phyloP scores from a whole-genome alignment of 305 asterid genomes.

The Caryopteris hybrid region DNA sequence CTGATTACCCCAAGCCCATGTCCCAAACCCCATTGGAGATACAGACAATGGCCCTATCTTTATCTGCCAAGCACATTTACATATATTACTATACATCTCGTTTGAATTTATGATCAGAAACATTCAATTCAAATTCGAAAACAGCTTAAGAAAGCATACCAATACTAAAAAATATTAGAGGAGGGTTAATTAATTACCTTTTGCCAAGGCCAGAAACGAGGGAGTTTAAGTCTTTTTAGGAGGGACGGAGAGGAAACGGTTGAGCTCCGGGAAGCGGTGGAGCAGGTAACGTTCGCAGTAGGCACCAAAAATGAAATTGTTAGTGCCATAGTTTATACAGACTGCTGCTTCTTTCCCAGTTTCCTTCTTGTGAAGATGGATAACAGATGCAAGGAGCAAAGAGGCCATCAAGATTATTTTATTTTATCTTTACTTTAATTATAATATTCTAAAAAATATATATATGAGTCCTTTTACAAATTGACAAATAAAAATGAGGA shows the following conservation, averaged over 20 bases:
- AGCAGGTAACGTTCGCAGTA: conserved; percentile 35
- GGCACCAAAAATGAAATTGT: conserved; percentile 36
- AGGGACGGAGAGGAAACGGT: conserved; percentile 33
- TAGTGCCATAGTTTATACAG: conserved; percentile 38
- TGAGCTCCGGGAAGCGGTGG: conserved; percentile 36
- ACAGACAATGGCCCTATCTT: conserved; percentile 69
- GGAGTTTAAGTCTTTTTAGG: conserved; percentile 45
- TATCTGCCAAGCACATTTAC: conserved; percentile 37
- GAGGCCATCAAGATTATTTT: not conserved
- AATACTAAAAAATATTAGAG: not conserved
- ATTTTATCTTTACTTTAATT: too few species aligned
- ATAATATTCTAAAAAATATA: too few species aligned
- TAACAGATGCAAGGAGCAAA: conserved; percentile 21
- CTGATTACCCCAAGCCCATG: conserved; percentile 99
- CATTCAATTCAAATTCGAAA: not conserved
- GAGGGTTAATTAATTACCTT: conserved; percentile 43
- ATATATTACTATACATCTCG: not conserved
- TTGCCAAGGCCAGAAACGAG: conserved; percentile 92
- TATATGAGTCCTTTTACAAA: too few species aligned
- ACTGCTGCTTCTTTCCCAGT: conserved; percentile 1
- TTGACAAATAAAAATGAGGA: too few species aligned
- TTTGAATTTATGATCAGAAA: not conserved
- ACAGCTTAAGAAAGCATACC: not conserved
- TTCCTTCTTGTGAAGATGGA: conserved; percentile 13
- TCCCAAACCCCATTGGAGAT: conserved; percentile 98